phyloP scores from a whole-genome alignment of 441 rosid species.

The Gossypium davidsonii region DNA sequence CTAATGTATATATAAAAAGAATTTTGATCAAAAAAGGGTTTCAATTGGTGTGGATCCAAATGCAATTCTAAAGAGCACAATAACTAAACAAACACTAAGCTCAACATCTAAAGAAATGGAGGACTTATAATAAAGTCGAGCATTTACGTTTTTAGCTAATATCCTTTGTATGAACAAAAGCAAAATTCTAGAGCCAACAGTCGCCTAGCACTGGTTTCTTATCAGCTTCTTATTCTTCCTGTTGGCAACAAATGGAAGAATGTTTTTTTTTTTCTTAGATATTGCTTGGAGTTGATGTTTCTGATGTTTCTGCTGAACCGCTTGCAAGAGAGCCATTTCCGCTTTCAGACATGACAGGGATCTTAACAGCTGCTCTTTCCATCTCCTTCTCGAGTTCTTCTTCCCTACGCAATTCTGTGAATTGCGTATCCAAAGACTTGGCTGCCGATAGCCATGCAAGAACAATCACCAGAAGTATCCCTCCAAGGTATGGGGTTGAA shows the following conservation, averaged over 20 bases:
- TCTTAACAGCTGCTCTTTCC: conserved; percentile 77
- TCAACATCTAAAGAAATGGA: not conserved
- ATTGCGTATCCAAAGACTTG: conserved; percentile 74
- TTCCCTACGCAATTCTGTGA: conserved; percentile 63
- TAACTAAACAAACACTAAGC: not conserved
- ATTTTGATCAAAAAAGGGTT: not conserved
- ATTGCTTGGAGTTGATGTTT: conserved; percentile 34
- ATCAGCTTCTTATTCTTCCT: conserved; percentile 19
- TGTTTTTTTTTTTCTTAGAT: not conserved
- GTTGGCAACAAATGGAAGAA: conserved; percentile 6
- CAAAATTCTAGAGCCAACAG: not conserved
- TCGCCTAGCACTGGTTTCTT: conserved; percentile 1
- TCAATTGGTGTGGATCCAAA: not conserved
- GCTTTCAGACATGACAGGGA: conserved; percentile 53
- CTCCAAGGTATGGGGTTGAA: conserved; percentile 91
- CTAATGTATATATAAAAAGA: not conserved
- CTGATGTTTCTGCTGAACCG: conserved; percentile 30
- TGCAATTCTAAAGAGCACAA: not conserved
- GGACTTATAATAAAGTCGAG: not conserved
- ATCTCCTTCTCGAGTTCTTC: conserved; percentile 34
- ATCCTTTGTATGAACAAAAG: not conserved
- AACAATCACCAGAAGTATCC: conserved; percentile 64
- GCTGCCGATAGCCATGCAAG: conserved; percentile 84
- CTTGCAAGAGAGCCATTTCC: conserved; percentile 41
- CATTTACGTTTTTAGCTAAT: not conserved